These are phyloP conservation scores for Chlorophyllum brunneum DNA, from an alignment of 768 basidiomycete genomes.

Conservation along the genomic window DNA sequence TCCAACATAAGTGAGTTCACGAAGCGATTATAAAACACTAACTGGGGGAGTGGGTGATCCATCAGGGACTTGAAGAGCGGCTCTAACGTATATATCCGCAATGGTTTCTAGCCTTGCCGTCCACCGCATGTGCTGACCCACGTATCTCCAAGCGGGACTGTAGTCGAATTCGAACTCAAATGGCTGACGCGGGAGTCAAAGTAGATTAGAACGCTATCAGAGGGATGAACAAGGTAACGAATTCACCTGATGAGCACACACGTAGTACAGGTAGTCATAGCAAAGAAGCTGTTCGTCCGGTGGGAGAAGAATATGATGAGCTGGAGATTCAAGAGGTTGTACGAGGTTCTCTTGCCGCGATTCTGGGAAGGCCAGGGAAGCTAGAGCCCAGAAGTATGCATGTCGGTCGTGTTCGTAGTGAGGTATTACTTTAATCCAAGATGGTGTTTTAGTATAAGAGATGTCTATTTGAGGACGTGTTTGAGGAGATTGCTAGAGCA, in stretches of 20 bases:
- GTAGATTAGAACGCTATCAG: background rate
- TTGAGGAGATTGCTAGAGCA: no score
- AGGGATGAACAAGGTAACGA: conserved; percentile 4
- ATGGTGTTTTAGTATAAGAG: conserved; percentile 46
- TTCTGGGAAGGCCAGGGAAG: conserved; percentile 44
- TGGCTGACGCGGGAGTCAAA: conserved; percentile 30
- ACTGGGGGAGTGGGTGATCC: conserved; percentile 44
- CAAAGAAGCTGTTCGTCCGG: conserved; percentile 50
- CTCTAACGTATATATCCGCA: conserved; percentile 42
- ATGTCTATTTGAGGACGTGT: conserved; percentile 33
- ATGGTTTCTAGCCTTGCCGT: conserved; percentile 34
- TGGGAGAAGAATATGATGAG: conserved; percentile 38
- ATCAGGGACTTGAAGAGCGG: conserved; percentile 35
- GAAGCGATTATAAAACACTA: conserved; percentile 19
- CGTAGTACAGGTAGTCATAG: conserved; percentile 51
- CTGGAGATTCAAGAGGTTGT: conserved; percentile 36
- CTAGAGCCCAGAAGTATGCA: conserved; percentile 42
- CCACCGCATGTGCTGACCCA: conserved; percentile 52
- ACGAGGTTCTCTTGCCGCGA: conserved; percentile 33
- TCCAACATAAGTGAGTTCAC: background rate
- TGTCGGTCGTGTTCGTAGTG: conserved; percentile 41
- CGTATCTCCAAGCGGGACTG: conserved; percentile 55
- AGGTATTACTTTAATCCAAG: conserved; percentile 46
- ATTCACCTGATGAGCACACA: conserved; percentile 41
- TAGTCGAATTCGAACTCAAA: conserved; percentile 55